Conservation (phyloP, 257 asterid species). For the Catharanthus roseus region DNA sequence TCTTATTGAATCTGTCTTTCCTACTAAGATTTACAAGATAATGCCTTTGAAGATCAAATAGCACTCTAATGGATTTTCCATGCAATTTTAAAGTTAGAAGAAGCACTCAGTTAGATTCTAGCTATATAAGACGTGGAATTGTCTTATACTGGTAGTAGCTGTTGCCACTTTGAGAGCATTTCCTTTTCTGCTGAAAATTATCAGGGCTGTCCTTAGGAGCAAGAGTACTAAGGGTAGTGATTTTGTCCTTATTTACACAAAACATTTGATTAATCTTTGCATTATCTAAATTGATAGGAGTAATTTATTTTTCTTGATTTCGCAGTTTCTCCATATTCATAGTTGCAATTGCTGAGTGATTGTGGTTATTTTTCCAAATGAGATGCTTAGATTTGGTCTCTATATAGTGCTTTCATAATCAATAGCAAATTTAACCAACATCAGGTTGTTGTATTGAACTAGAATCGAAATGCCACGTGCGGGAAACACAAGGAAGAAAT, state of each 20-base stretch:
- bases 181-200: not conserved
- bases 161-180: not conserved
- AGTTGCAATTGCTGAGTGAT: not conserved
- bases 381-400: not conserved
- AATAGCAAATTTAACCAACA: constrained; percentile 9
- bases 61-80: not conserved
- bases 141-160: not conserved
- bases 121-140: not conserved
- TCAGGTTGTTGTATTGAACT: constrained; percentile 20
- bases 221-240: not conserved
- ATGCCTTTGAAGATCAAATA: not conserved
- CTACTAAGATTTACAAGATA: not conserved
- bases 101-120: not conserved
- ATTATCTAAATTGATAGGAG: not conserved
- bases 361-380: not conserved
- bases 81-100: not conserved
- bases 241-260: not conserved
- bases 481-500: constrained; percentile 84
- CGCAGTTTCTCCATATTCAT: not conserved
- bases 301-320: not conserved
- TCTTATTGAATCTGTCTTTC: not conserved
- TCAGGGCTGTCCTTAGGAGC: not conserved
- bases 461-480: constrained; percentile 87
- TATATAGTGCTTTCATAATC: not conserved
- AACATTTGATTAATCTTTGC: not conserved